phyloP scores from a whole-genome alignment of 345 rosid genomes.

The Eucalyptus marginata region DNA sequence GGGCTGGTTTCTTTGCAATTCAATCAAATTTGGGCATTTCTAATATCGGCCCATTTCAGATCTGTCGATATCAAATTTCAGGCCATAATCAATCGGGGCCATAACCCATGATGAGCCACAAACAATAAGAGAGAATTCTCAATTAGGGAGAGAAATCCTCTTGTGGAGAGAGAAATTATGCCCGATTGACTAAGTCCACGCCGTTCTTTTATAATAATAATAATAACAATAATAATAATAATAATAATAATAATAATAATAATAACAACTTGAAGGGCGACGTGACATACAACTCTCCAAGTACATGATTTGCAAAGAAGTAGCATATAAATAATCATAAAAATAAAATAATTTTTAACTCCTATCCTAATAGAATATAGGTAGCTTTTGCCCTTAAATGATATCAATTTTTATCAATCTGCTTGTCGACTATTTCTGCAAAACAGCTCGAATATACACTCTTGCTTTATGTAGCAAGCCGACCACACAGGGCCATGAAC shows the following conservation, averaged over 20 bases:
- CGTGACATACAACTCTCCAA: background rate
- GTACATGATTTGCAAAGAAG: background rate
- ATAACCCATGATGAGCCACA: background rate
- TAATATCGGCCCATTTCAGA: background rate
- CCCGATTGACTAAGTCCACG: background rate
- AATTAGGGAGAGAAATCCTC: background rate
- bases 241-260: background rate
- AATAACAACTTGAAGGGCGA: background rate
- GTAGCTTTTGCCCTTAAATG: background rate
- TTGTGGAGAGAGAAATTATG: background rate
- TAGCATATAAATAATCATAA: background rate
- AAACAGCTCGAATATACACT: background rate
- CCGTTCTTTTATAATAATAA: background rate
- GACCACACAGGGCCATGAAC: background rate
- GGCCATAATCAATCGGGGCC: background rate
- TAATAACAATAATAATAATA: background rate
- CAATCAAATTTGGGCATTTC: background rate
- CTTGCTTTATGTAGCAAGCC: background rate
- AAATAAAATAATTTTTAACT: background rate
- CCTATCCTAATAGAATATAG: background rate
- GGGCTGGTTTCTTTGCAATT: background rate
- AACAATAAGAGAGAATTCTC: background rate
- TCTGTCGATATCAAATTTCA: background rate
- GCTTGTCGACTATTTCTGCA: background rate
- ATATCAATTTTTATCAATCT: background rate